Percentiles rank a stretch among this genome's conserved stretches.
phyloP scores from a whole-genome alignment of 2,329 filamentous ascomycete genomes.

The Aspergillus alliaceus region DNA sequence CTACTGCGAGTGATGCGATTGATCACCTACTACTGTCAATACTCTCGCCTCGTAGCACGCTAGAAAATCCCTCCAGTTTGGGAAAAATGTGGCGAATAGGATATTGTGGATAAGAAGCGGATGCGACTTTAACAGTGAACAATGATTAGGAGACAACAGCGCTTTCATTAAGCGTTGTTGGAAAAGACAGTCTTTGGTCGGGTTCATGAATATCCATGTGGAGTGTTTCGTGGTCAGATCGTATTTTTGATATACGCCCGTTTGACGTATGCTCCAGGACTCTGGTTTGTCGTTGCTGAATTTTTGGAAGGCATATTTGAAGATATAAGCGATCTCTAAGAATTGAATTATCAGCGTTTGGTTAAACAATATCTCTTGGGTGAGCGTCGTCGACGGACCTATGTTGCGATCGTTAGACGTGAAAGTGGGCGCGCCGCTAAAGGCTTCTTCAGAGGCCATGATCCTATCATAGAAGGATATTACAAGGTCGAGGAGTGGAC shows the following conservation, averaged over 20 bases:
- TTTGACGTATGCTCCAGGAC: conserved; percentile 32
- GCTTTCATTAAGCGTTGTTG: conserved; percentile 15
- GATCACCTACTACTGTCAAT: conserved; percentile 19
- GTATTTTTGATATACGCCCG: conserved; percentile 32
- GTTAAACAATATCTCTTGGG: not conserved
- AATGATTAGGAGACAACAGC: conserved; percentile 8
- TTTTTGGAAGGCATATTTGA: conserved; percentile 31
- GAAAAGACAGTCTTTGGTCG: conserved; percentile 15
- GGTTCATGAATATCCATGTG: conserved; percentile 28
- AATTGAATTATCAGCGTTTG: too few relatives aligned
- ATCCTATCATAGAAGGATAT: conserved; percentile 28
- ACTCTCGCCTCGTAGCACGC: conserved; percentile 23
- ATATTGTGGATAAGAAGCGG: conserved; percentile 28
- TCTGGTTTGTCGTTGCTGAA: conserved; percentile 14
- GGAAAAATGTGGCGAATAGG: conserved; percentile 28
- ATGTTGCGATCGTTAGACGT: conserved; percentile 5
- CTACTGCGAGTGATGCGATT: not conserved
- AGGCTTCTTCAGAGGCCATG: conserved; percentile 23
- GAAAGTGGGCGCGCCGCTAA: conserved; percentile 20
- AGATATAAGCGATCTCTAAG: conserved; percentile 27
- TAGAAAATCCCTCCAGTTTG: conserved; percentile 32
- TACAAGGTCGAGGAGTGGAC: conserved; percentile 21
- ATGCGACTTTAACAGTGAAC: conserved; percentile 9
- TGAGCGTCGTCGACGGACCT: conserved; percentile 16
- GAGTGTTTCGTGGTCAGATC: conserved; percentile 20